Base-by-base conservation (phyloP, 768 basidiomycete genomes). In the Tylopilus felleus region DNA sequence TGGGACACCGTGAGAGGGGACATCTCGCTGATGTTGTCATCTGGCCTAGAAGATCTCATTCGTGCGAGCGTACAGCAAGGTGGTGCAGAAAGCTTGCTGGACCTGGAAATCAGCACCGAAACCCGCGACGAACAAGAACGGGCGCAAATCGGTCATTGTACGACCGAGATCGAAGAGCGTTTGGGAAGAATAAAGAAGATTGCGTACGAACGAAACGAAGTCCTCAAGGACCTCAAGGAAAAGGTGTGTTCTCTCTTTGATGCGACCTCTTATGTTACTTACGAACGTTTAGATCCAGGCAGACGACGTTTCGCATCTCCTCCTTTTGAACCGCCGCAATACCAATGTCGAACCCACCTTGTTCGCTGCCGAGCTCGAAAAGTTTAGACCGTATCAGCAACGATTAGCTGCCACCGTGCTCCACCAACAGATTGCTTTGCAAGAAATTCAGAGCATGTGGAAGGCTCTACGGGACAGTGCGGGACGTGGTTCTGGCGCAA, bases 301-400 rank as follows among this genome's bases (percentile, higher is more conserved):
- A 25, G 97, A 99, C 71, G 97, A 99, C 60, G 96, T 98, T 25
- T 99, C 96, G 0, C 93, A 96, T 66, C 78, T 97, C 1, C 81
- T 98, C 0, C 80, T 99, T 5, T 81, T 98, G 46, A 96, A 96
- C 67, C 84, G 93, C 29, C 87, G 93, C 23, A 89, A 93, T 59
- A 77, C 82, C 14, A 81, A 82, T 22, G 88, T 89, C 10, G 93
- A 98, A 60, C 88, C 90, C 0, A 80, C 91, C 0, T 76, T 99
- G 17, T 99, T 98, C 60, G 90, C 93, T 0, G 81, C 87, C 9
- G 94, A 98, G 67, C 80, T 98, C 21, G 96, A 98, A 72, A 99
- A 98, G 71, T 98, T 98, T 76, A 79, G 83, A 21, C 92, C 94
- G 0, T 94, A 90, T 64, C 93, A 97, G 64, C 84, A 88, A 39